Percentiles rank a stretch among this genome's conserved stretches.
Conservation (phyloP, 495 filamentous ascomycete species). For the Sphaerosporella brunnea region DNA sequence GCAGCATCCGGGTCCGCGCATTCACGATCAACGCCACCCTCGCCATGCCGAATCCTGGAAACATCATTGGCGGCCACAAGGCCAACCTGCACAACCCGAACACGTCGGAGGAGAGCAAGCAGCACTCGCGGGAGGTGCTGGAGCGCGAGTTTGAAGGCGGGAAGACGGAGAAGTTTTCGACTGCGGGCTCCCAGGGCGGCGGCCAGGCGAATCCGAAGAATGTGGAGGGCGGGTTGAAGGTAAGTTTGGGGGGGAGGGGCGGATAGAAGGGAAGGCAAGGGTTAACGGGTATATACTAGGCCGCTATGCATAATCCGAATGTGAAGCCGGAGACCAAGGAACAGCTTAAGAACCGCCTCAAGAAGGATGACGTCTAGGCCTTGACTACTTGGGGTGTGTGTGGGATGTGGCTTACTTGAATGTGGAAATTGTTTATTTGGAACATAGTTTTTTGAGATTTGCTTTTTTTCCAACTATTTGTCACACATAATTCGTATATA, state of each 20-base stretch:
- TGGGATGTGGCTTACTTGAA: too few species aligned
- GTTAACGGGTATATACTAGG: not conserved
- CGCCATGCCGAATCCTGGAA: not conserved
- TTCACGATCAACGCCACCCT: not conserved
- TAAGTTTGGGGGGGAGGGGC: too few species aligned
- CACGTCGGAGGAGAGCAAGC: not conserved
- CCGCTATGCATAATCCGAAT: not conserved
- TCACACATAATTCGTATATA: too few species aligned
- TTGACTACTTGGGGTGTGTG: not conserved
- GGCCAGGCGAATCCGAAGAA: not conserved
- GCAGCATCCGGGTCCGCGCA: too few species aligned
- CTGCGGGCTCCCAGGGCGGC: not conserved
- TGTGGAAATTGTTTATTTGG: too few species aligned
- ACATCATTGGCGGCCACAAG: conserved; percentile 4
- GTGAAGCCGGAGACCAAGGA: not conserved
- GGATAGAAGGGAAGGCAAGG: too few species aligned
- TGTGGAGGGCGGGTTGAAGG: not conserved
- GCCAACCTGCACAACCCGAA: conserved; percentile 9
- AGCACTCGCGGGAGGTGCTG: not conserved
- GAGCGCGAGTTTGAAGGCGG: not conserved
- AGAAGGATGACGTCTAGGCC: not conserved
- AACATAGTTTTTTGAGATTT: too few species aligned
- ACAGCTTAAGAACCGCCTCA: not conserved
- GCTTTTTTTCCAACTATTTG: too few species aligned
- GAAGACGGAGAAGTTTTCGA: not conserved